These are phyloP conservation scores for Tulasnella sp. DNA, from an alignment of 768 basidiomycete species.

Conservation along the genomic window DNA sequence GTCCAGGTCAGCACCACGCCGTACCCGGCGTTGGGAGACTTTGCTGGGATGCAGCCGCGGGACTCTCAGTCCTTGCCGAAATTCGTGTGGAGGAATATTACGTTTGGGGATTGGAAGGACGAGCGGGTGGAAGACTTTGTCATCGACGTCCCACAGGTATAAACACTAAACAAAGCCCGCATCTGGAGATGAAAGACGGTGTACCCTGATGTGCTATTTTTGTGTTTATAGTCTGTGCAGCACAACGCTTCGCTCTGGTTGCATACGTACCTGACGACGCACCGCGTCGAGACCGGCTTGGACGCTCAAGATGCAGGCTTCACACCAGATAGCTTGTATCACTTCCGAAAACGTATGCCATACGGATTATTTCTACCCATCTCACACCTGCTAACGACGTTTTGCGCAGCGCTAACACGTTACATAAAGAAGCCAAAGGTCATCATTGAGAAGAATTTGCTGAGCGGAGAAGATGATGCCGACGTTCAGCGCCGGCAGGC, in stretches of 20 bases:
- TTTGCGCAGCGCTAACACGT: constrained; percentile 71
- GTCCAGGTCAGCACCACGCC: constrained; percentile 11
- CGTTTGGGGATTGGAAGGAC: constrained; percentile 72
- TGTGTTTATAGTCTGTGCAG: constrained; percentile 60
- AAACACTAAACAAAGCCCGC: no score
- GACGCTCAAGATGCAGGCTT: constrained; percentile 43
- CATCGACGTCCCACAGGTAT: constrained; percentile 64
- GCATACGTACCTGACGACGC: constrained; percentile 68
- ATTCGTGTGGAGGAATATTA: constrained; percentile 74
- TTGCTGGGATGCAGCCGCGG: constrained; percentile 29
- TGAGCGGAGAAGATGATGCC: constrained; percentile 42
- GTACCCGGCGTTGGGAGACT: background rate
- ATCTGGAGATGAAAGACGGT: no score
- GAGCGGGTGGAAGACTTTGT: constrained; percentile 52
- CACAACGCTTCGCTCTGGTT: constrained; percentile 74
- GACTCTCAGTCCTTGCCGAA: constrained; percentile 46
- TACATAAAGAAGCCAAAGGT: constrained; percentile 68
- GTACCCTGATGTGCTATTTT: background rate
- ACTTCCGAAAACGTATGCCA: constrained; percentile 67
- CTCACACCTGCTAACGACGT: background rate
- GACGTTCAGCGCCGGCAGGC: constrained; percentile 35
- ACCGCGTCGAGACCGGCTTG: constrained; percentile 64
- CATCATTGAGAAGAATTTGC: constrained; percentile 79
- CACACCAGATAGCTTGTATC: constrained; percentile 56
- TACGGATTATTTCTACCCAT: background rate